Evolutionary conservation across 371 early-diverging fungal species (phyloP), one percentile per base, ranked within the genome.

Genomic region (Vairimorpha ceranae): DNA sequence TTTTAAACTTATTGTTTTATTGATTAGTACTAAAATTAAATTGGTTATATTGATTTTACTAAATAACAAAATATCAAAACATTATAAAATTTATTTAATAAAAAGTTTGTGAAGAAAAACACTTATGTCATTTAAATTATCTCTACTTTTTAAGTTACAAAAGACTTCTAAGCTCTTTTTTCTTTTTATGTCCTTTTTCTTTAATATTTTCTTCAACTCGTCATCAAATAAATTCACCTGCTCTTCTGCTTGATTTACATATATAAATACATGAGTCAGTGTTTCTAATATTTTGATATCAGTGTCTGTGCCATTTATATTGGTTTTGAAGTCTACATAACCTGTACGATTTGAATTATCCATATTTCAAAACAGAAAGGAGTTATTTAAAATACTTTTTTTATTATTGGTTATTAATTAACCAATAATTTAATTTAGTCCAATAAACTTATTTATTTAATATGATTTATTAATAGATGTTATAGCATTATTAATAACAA

Each of bases 221-320:
- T 77, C 74, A 46, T 74, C 72, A 29, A 68, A 77, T 46, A 77
- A 51, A 38, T 77, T 75, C 7, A 77, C 70, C 60, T 70, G 43
- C 29, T 56, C 52, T 33, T 65, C 61, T 12, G 29, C 27, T 64
- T 77, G 78, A 45, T 66, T 70, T 51, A 77, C 59, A 67, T 70
- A 77, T 52, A 77, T 65, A 60, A 77, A 77, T 38, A 73, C 60
- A 52, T 77, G 74, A 38, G 72, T 77, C 23, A 27, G 32, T 32
- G 73, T 77, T 32, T 77, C 77, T 0, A 77, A 69, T 33, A 77
- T 68, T 23, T 64, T 56, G 29, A 77, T 68, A 19, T 64, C 67
- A 17, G 77, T 77, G 1, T 67, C 67, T 46, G 70, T 33, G 0
- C 51, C 69, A 17, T 63, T 41, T 14, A 67, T 36, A 29, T 70